Evolutionary conservation across 495 filamentous ascomycete genomes (phyloP), one percentile per base, ranked within the genome.

Genomic region (Xylaria grammica): DNA sequence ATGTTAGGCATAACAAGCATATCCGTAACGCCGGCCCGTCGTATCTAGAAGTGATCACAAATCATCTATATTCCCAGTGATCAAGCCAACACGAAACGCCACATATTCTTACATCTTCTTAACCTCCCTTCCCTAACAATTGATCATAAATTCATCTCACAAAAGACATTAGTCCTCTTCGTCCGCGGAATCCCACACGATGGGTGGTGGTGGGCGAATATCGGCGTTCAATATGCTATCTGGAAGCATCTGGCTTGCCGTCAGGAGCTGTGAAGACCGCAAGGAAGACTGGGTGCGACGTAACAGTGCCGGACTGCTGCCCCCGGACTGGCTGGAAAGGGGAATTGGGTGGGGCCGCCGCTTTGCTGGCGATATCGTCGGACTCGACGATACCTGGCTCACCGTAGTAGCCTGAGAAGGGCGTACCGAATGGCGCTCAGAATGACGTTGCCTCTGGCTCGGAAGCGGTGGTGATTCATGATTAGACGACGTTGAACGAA

Each of bases 201-300:
- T 71, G 3, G 74, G 56, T 1, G 79, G 82, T 36, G 80, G 81
- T 13, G 60, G 67, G 19, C 75, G 73, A 36, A 82, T 68, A 68
- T 79, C 77, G 63, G 83, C 82, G 38, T 79, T 70, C 63, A 86
- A 32, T 65, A 88, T 67, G 69, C 84, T 87, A 44, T 85, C 83
- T 32, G 80, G 81, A 58, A 84, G 73, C 69, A 86, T 71, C 71
- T 86, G 79, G 52, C 80, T 85, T 46, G 72, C 73, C 4, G 77
- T 80, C 61, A 75, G 62, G 4, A 76, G 73, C 66, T 82, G 80
- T 20, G 79, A 80, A 22, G 77, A 81, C n/a, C 65, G 55, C 13
- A 78, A 55, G 15, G 73, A 75, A 19, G 60, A 69, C 9, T 69
- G 69, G 17, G 68, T 22, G 1, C 55, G 51, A 10, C 67, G 67